Percentiles rank a stretch among this genome's conserved stretches.
Conservation (phyloP, 129 eudicot species). For the Flaveria sonorensis region DNA sequence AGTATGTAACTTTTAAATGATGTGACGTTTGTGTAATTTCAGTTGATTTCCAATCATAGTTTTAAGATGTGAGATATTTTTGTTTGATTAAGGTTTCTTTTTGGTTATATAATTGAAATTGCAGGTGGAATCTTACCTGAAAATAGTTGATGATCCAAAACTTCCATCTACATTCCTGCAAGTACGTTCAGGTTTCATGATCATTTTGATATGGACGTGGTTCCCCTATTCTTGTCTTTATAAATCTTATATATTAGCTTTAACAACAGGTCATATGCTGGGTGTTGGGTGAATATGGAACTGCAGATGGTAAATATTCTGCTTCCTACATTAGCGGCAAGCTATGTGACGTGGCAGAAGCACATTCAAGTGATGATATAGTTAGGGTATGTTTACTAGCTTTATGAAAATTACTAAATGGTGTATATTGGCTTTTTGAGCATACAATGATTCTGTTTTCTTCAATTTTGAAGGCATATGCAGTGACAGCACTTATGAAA, state of each 20-base stretch:
- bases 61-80: neutral
- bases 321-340: slow-evolving; percentile 93
- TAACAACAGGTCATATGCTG: slow-evolving; percentile 85
- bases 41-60: neutral
- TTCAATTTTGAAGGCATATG: slow-evolving; percentile 69
- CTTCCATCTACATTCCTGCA: slow-evolving; percentile 97
- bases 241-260: neutral
- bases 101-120: neutral
- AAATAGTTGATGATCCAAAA: slow-evolving; percentile 86
- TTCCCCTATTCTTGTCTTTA: neutral
- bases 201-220: neutral
- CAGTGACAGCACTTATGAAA: slow-evolving; percentile 89
- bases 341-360: slow-evolving; percentile 94
- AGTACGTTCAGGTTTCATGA: slow-evolving; percentile 41
- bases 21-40: neutral
- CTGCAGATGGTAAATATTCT: slow-evolving; percentile 90
- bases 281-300: slow-evolving; percentile 99
- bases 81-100: slow-evolving; percentile 1
- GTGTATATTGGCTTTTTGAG: slow-evolving; percentile 4
- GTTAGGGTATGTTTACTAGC: slow-evolving; percentile 65
- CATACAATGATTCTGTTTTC: slow-evolving; percentile 1
- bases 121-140: slow-evolving; percentile 96
- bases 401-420: neutral
- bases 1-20: slow-evolving; percentile 47
- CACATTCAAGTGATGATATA: slow-evolving; percentile 86